Percentiles rank a stretch among this genome's conserved stretches.
These are phyloP conservation scores for Penicillium thymicola DNA, from an alignment of 2,329 filamentous ascomycete genomes.

Conservation along the genomic window DNA sequence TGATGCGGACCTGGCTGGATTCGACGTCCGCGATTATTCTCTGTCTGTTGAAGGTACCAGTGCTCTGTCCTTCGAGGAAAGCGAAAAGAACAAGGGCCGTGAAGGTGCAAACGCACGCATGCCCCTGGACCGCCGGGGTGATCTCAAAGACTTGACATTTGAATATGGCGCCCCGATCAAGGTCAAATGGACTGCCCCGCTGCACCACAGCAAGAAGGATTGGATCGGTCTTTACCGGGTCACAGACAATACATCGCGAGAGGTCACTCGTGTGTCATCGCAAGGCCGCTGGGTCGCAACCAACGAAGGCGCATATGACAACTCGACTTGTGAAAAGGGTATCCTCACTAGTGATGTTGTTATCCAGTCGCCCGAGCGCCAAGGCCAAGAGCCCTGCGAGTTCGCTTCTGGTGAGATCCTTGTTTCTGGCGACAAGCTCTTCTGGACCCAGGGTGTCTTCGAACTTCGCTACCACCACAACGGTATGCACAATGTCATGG, in stretches of 20 bases:
- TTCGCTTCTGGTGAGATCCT: slow-evolving; percentile 75
- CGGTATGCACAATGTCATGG: slow-evolving; percentile 88
- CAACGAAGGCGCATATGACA: slow-evolving; percentile 72
- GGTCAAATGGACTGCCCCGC: slow-evolving; percentile 85
- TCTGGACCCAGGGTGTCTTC: slow-evolving; percentile 95
- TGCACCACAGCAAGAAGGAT: slow-evolving; percentile 82
- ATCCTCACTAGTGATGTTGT: slow-evolving; percentile 68
- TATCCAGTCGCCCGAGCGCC: slow-evolving; percentile 43
- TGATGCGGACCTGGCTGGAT: slow-evolving; percentile 73
- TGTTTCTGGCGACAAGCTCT: slow-evolving; percentile 89
- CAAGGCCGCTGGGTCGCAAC: slow-evolving; percentile 87
- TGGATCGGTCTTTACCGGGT: slow-evolving; percentile 98
- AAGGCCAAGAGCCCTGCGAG: slow-evolving; percentile 52
- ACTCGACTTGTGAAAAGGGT: slow-evolving; percentile 69
- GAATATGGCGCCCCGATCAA: slow-evolving; percentile 88
- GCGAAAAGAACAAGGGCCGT: slow-evolving; percentile 65
- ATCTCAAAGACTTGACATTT: slow-evolving; percentile 72
- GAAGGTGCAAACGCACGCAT: slow-evolving; percentile 69
- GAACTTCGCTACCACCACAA: slow-evolving; percentile 97
- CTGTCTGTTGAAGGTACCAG: slow-evolving; percentile 68
- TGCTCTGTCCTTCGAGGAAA: slow-evolving; percentile 50
- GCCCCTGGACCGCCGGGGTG: slow-evolving; percentile 57
- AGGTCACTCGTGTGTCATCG: slow-evolving; percentile 78
- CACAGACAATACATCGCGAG: slow-evolving; percentile 83
- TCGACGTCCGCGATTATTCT: slow-evolving; percentile 75